Conservation (phyloP, 2,329 filamentous ascomycete genomes). For the Hymenoscyphus fraxineus region DNA sequence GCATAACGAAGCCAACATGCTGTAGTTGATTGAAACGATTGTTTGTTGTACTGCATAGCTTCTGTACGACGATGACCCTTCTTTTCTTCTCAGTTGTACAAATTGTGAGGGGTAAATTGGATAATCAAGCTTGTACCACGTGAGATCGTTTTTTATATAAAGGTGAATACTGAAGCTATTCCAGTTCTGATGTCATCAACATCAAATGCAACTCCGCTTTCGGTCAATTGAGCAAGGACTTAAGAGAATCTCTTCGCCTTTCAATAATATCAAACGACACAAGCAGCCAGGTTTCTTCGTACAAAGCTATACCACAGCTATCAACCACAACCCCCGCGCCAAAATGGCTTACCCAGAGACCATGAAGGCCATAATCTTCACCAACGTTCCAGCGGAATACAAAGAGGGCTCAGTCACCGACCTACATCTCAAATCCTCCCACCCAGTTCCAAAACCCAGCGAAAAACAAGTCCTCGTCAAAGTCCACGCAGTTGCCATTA, state of each 20-base stretch:
- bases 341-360: not conserved
- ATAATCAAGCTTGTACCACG: not conserved
- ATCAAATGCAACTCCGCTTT: too few species aligned
- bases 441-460: slow-evolving; percentile 1
- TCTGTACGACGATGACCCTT: not conserved
- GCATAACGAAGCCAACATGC: not conserved
- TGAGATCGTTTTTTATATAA: not conserved
- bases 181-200: too few species aligned
- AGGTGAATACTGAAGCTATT: too few species aligned
- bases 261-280: not conserved
- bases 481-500: slow-evolving; percentile 14
- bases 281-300: not conserved
- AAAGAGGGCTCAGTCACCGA: not conserved
- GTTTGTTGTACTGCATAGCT: not conserved
- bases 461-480: slow-evolving; percentile 14
- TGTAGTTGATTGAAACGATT: not conserved
- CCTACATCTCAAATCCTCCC: not conserved
- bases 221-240: too few species aligned
- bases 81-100: not conserved
- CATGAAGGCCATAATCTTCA: not conserved
- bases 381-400: not conserved
- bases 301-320: not conserved
- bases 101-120: not conserved
- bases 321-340: not conserved
- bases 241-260: not conserved